These are phyloP conservation scores for Paramecium octaurelia DNA, from an alignment of 73 alveolate species.

Conservation along the genomic window DNA sequence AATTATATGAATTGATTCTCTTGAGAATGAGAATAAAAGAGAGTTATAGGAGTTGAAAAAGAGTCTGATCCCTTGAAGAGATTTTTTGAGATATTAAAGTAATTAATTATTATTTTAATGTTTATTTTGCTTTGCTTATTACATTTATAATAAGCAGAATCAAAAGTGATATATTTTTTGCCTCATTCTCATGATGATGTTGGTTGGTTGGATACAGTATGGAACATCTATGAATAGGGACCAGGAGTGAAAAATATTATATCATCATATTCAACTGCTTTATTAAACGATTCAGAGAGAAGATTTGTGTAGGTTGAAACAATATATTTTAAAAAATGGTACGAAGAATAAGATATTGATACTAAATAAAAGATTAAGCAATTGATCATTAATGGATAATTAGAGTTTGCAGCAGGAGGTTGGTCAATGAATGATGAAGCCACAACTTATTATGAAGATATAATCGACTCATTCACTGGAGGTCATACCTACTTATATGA, in stretches of 20 bases:
- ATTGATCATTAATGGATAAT: constrained; percentile 77
- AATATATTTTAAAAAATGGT: constrained; percentile 87
- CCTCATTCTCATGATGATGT: constrained; percentile 96
- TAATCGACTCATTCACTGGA: constrained; percentile 77
- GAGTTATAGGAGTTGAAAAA: neutral
- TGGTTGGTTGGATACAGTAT: constrained; percentile 92
- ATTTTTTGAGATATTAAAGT: neutral
- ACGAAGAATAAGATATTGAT: constrained; percentile 70
- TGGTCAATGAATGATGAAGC: constrained; percentile 95
- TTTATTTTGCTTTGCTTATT: neutral
- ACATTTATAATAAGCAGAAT: neutral
- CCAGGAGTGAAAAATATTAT: constrained; percentile 12
- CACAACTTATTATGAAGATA: constrained; percentile 78
- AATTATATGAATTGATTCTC: neutral
- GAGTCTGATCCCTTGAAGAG: neutral
- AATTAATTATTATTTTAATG: neutral
- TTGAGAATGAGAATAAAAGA: neutral
- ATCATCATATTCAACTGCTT: neutral
- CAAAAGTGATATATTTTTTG: constrained; percentile 67
- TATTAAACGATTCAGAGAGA: constrained; percentile 71
- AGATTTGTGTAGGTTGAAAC: constrained; percentile 91
- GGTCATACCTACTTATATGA: constrained; percentile 87
- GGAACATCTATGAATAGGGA: constrained; percentile 55
- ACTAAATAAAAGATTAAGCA: constrained; percentile 72
- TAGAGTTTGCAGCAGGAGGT: constrained; percentile 89